These are phyloP conservation scores for Ceratobasidium sp. DNA, from an alignment of 1,284 basidiomycete species.

Conservation along the genomic window DNA sequence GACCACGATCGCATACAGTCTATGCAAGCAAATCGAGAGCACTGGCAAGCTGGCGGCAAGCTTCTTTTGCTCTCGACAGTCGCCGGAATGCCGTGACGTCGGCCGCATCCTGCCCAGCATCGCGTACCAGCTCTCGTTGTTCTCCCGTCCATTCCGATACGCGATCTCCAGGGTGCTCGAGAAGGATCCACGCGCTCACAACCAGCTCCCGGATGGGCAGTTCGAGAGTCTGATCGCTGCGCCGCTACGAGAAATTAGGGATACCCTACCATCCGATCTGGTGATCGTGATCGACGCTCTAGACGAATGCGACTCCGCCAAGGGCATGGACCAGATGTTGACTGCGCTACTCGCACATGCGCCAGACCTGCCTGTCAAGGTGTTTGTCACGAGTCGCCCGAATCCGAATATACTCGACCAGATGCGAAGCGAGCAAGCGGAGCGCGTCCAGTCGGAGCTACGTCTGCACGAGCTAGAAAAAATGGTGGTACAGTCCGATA, in stretches of 20 bases:
- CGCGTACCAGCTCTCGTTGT: not conserved
- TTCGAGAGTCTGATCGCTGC: not conserved
- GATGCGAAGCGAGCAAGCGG: not conserved
- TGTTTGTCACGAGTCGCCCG: constrained; percentile 11
- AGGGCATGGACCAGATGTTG: not conserved
- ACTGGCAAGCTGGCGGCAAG: not conserved
- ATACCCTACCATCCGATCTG: not conserved
- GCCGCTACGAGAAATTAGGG: not conserved
- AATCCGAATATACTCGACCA: not conserved
- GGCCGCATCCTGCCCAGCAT: not conserved
- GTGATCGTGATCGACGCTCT: constrained; percentile 20
- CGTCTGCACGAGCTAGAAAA: not conserved
- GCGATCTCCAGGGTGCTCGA: not conserved
- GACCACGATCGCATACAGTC: constrained; percentile 1
- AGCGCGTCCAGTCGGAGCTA: not conserved
- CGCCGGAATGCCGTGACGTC: not conserved
- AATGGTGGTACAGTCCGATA: not conserved
- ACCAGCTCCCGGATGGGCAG: not conserved
- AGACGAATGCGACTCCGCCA: not conserved
- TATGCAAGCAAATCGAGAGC: not conserved
- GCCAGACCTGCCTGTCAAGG: not conserved
- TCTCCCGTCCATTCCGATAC: not conserved
- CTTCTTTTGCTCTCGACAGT: constrained; percentile 15
- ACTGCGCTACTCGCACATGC: not conserved
- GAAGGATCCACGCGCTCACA: no score